Base-by-base conservation (phyloP, 2,329 filamentous ascomycete genomes). In the Fusarium protoensiforme region DNA sequence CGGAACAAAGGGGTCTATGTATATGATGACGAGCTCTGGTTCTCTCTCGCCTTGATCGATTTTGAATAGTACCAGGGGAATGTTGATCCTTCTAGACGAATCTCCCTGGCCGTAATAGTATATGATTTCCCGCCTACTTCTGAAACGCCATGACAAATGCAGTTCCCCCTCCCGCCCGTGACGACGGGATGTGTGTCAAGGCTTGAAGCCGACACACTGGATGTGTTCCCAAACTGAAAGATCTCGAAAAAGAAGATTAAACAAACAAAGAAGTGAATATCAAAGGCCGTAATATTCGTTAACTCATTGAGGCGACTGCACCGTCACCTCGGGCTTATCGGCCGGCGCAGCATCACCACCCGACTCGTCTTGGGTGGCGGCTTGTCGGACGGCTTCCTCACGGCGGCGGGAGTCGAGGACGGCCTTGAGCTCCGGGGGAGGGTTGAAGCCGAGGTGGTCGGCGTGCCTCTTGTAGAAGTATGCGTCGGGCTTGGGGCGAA, bases 401-500 rank as follows among this genome's bases (percentile, higher is more conserved):
- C 83, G 83, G 78, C 86, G 86, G 77, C 88, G 88, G 22, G 88
- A 90, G 78, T 90, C 88, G 7, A 90, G 78, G 38, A 90, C 87
- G 53, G 85, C 86, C 80, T 89, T 86, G 64, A 90, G 83, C 83
- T 88, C 88, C 5, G 89, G 87, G 18, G 90, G 89, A 1, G 87
- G 88, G 78, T 92, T 91, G 85, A 95, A 98, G 16, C 93, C 94
- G 65, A 92, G 91, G 83, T 98, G 95, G 81, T 97, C 94, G 48
- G 91, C 90, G 85, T 98, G 96, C 82, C 92, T 93, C 86, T 96
- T 96, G 86, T 98, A 98, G 82, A 91, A 92, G 84, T 93, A 95
- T 81, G 90, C 90, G 68, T 92, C 90, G 54, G 88, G 79, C 84
- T 92, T 93, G 41, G 94, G 94, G 67, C 87, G 87, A 74, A 97